Percentiles rank a stretch among this genome's conserved stretches.
These are phyloP conservation scores for Neoascochyta sp. DNA, from an alignment of 2,329 filamentous ascomycete genomes.

Conservation along the genomic window DNA sequence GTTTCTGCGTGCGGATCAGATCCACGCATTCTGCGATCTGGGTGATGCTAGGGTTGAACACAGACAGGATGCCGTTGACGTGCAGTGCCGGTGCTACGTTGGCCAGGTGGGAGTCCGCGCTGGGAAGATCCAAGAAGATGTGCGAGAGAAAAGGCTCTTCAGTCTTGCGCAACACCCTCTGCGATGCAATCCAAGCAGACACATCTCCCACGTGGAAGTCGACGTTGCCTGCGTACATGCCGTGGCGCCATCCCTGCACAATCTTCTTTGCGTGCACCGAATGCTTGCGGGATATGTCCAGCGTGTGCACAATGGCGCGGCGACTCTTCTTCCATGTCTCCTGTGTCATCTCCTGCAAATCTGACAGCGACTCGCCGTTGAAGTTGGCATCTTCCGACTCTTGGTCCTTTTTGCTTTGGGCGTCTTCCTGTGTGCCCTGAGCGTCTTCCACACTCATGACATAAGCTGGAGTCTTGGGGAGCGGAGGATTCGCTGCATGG, in stretches of 20 bases:
- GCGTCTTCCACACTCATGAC: constrained; percentile 14
- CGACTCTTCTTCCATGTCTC: constrained; percentile 47
- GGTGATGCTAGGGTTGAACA: constrained; percentile 75
- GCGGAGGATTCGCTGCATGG: constrained; percentile 64
- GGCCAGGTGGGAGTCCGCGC: constrained; percentile 52
- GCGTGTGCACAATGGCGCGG: constrained; percentile 68
- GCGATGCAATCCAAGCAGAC: constrained; percentile 57
- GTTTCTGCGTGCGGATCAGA: constrained; percentile 49
- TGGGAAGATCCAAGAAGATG: constrained; percentile 70
- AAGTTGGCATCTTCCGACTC: constrained; percentile 30
- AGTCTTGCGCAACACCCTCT: constrained; percentile 34
- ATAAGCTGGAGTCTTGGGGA: constrained; percentile 35
- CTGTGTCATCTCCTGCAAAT: constrained; percentile 25
- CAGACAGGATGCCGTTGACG: constrained; percentile 60
- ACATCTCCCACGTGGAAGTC: constrained; percentile 71
- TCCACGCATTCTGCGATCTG: constrained; percentile 66
- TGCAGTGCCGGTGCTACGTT: constrained; percentile 57
- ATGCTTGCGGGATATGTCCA: constrained; percentile 63
- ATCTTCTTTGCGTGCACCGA: constrained; percentile 62
- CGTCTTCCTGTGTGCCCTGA: too few species aligned
- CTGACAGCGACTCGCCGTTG: constrained; percentile 30
- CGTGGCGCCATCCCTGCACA: constrained; percentile 63
- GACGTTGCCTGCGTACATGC: constrained; percentile 65
- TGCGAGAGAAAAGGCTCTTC: constrained; percentile 63
- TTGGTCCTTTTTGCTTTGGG: too few species aligned